Percentiles rank a stretch among this genome's conserved stretches.
Evolutionary conservation across 2,329 filamentous ascomycete species (phyloP).

Genomic region (Scolecobasidium constrictum): DNA sequence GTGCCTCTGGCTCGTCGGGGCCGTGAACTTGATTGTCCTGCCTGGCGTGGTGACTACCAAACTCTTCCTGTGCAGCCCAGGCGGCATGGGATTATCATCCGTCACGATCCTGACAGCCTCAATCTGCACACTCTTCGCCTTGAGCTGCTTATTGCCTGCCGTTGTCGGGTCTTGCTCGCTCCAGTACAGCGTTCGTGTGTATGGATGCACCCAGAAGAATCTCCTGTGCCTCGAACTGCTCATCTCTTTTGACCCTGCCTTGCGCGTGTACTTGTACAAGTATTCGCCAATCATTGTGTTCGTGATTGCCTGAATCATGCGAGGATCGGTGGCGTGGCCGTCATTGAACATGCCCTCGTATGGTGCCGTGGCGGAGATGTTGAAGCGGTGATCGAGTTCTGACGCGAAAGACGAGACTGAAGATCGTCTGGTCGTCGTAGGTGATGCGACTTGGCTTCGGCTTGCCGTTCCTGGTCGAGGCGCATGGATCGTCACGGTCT

Average conservation of each 20-base stretch:
- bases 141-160: slow-evolving; percentile 65
- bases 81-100: slow-evolving; percentile 91
- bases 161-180: slow-evolving; percentile 77
- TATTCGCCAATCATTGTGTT: slow-evolving; percentile 99
- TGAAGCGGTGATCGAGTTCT: slow-evolving; percentile 85
- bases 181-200: slow-evolving; percentile 95
- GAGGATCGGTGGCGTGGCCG: slow-evolving; percentile 70
- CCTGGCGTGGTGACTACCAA: slow-evolving; percentile 83
- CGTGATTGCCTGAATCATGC: slow-evolving; percentile 98
- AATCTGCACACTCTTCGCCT: slow-evolving; percentile 83
- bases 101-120: slow-evolving; percentile 85
- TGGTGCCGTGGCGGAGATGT: slow-evolving; percentile 38
- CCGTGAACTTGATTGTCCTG: slow-evolving; percentile 85
- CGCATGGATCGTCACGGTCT: neutral
- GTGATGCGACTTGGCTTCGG: slow-evolving; percentile 38
- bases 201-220: slow-evolving; percentile 99
- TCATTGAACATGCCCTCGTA: slow-evolving; percentile 38
- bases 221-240: slow-evolving; percentile 83
- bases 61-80: slow-evolving; percentile 89
- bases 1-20: slow-evolving; percentile 83
- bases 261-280: slow-evolving; percentile 97
- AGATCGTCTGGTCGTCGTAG: slow-evolving; percentile 51
- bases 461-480: slow-evolving; percentile 10
- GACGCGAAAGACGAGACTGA: slow-evolving; percentile 94
- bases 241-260: slow-evolving; percentile 66